Base-by-base conservation (phyloP, 345 rosid species). In the Crucihimalaya himalaica region DNA sequence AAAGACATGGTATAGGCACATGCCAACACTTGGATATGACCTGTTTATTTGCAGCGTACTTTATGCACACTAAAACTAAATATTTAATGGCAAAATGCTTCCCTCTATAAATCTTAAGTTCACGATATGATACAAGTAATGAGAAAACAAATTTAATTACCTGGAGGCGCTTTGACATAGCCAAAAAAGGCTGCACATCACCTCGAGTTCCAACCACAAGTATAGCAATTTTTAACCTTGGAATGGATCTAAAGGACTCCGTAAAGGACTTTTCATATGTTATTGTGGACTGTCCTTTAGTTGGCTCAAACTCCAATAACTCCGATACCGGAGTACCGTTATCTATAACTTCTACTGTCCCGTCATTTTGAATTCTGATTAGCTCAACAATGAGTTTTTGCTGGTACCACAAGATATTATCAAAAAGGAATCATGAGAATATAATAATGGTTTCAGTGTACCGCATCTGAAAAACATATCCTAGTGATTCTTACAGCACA, bases 181-280 rank as follows among this genome's bases (percentile, higher is more conserved):
- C 99, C 53, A 95, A 68, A 81, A 95, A 95, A 48, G 97, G 88
- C 66, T 92, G 99, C 32, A 95, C 99, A 85, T 95, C 97, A 85
- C 99, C 99, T 78, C 98, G 90, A 25, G 99, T 95, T 78, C 99
- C 99, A 63, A 95, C 99, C 68, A 95, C 91, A 78, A 95, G 98
- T 43, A 95, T 84, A 62, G 77, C 86, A 71, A 95, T 88, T 67
- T 85, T 86, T 77, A 95, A 82, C 87, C 72, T 84, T 1, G 97
- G 99, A 69, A 95, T 66, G 20, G 89, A 56, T 84, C 85, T 90
- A 37, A 81, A 82, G 31, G 83, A 72, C 21, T 79, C 89, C 35
- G 72, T 55, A 50, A 78, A 71, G 39, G 68, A 56, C 66, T 56
- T 53, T 43, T 87, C 86, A 54, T 83, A 82, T 46, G 80, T 65